phyloP scores from a whole-genome alignment of 1,284 basidiomycete species.

The Vanrija sp. region DNA sequence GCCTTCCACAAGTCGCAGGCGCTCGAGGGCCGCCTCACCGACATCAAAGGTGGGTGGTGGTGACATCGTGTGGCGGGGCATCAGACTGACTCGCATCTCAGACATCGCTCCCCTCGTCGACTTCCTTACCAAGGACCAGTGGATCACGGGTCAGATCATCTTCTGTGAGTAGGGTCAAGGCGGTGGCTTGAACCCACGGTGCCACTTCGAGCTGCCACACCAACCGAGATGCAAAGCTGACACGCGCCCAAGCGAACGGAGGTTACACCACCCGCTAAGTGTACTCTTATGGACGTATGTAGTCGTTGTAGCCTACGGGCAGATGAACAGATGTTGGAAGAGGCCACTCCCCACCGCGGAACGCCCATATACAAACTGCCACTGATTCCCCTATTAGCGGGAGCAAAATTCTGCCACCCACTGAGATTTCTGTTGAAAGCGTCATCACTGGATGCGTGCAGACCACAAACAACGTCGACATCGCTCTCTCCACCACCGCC shows the following conservation, averaged over 20 bases:
- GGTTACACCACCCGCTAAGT: slow-evolving; percentile 20
- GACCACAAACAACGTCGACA: too few relatives aligned
- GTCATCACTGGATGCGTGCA: too few relatives aligned
- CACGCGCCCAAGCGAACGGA: slow-evolving; percentile 12
- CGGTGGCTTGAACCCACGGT: neutral
- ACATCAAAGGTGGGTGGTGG: slow-evolving; percentile 2
- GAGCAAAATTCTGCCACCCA: too few relatives aligned
- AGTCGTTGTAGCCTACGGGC: too few relatives aligned
- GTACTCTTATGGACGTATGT: neutral
- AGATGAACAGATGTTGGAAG: too few relatives aligned
- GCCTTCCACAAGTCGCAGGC: slow-evolving; percentile 19
- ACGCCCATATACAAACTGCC: too few relatives aligned
- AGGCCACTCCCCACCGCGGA: too few relatives aligned
- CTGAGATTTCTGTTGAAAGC: too few relatives aligned
- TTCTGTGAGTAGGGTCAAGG: slow-evolving; percentile 13
- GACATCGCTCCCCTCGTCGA: slow-evolving; percentile 18
- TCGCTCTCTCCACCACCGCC: too few relatives aligned
- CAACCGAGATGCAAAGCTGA: neutral
- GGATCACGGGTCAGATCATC: slow-evolving; percentile 19
- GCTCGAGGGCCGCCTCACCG: slow-evolving; percentile 13
- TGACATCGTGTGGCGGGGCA: too few relatives aligned
- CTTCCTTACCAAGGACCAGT: slow-evolving; percentile 16
- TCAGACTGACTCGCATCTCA: neutral
- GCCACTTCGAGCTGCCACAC: neutral
- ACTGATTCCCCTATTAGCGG: too few relatives aligned